phyloP scores from a whole-genome alignment of 176 grass and related monocot genomes.

The Oryza punctata region DNA sequence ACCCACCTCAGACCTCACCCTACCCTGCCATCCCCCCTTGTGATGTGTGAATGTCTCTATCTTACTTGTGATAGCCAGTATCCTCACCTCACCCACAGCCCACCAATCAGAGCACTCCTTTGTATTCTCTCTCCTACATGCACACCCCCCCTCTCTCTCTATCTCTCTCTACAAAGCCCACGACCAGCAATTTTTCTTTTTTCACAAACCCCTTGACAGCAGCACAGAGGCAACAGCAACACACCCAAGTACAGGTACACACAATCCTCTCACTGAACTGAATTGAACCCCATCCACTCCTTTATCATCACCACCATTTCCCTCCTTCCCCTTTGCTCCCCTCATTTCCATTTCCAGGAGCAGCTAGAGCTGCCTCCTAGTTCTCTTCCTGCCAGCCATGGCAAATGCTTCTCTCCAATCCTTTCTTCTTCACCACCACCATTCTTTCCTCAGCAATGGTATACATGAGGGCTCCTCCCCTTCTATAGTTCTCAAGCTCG shows the following conservation, averaged over 20 bases:
- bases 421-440: conserved; percentile 61
- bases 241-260: conserved; percentile 27
- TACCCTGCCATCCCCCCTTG: background rate
- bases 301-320: conserved; percentile 44
- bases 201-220: conserved; percentile 24
- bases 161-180: conserved; percentile 43
- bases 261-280: conserved; percentile 19
- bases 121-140: conserved; percentile 46
- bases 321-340: background rate
- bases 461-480: conserved; percentile 50
- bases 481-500: conserved; percentile 35
- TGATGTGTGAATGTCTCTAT: background rate
- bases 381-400: conserved; percentile 51
- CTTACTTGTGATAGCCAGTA: conserved; percentile 39
- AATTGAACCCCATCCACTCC: conserved; percentile 45
- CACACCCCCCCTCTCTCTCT: background rate
- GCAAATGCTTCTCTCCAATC: conserved; percentile 60
- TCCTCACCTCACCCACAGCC: conserved; percentile 75
- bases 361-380: background rate
- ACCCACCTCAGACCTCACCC: conserved; percentile 12
- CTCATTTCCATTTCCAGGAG: background rate
- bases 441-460: conserved; percentile 42
- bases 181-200: background rate
- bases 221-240: background rate
- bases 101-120: conserved; percentile 74